Conservation (phyloP, 2,329 filamentous ascomycete species). For the Phialophora verrucosa region DNA sequence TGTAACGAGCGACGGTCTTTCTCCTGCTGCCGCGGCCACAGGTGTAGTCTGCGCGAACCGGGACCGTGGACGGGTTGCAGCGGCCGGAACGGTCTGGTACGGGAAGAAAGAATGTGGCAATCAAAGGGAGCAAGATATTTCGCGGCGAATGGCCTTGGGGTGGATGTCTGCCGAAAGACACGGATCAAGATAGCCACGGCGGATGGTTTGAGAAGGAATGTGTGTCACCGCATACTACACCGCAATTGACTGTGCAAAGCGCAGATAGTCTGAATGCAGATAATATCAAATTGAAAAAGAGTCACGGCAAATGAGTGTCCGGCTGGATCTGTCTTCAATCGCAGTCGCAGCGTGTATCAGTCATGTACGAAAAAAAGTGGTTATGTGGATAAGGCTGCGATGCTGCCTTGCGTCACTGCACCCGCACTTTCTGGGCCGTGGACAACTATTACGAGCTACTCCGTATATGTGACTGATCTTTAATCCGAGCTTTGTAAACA, state of each 20-base stretch:
- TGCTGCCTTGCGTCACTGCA: background rate
- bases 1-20: background rate
- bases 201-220: constrained; percentile 16
- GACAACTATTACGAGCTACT: background rate
- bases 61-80: background rate
- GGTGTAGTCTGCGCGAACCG: background rate
- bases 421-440: background rate
- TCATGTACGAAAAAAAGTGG: background rate
- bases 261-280: background rate
- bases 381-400: background rate
- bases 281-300: background rate
- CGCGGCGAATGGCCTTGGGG: background rate
- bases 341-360: background rate
- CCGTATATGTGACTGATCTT: background rate
- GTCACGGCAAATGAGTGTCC: background rate
- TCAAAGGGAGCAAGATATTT: background rate
- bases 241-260: background rate
- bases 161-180: constrained; percentile 22
- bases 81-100: background rate
- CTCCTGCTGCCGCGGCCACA: background rate
- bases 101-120: background rate
- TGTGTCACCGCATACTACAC: constrained; percentile 2
- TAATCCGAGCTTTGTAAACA: too few relatives aligned
- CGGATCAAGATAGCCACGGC: constrained; percentile 26
- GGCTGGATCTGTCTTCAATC: background rate